Conservation (phyloP, 352 stramenopile genomes). For the Pythium rishiriense region DNA sequence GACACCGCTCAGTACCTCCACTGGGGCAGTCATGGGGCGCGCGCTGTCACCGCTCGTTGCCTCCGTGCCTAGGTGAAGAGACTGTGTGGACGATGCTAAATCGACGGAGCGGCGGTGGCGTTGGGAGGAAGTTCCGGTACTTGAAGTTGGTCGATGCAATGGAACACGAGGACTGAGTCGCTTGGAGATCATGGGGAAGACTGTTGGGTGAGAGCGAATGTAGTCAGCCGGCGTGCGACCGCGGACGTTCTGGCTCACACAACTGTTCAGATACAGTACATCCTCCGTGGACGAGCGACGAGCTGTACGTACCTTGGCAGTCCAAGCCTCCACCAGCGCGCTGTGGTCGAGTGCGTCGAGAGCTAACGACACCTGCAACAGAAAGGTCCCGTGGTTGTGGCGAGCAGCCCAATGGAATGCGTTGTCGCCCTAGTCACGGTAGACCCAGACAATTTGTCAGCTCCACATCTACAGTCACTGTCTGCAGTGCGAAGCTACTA, state of each 20-base stretch:
- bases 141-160: constrained; percentile 3
- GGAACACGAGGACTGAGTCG: constrained; percentile 33
- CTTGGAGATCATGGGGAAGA: constrained; percentile 53
- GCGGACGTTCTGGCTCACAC: constrained; percentile 49
- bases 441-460: too few species aligned
- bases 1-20: constrained; percentile 32
- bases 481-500: background rate
- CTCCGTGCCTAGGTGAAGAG: background rate
- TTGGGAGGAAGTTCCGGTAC: background rate
- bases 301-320: constrained; percentile 57
- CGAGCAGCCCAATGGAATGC: constrained; percentile 70
- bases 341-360: constrained; percentile 33
- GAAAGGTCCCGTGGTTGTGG: constrained; percentile 47
- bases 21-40: constrained; percentile 30
- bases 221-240: constrained; percentile 51
- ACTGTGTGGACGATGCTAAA: too few species aligned
- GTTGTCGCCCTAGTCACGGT: constrained; percentile 50
- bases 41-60: background rate
- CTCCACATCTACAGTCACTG: background rate
- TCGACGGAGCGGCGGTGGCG: background rate
- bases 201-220: constrained; percentile 34
- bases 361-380: constrained; percentile 47
- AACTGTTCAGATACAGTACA: too few species aligned
- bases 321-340: constrained; percentile 41
- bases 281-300: too few species aligned